Base-by-base conservation (phyloP, 768 basidiomycete genomes). In the Pholiota microspora region DNA sequence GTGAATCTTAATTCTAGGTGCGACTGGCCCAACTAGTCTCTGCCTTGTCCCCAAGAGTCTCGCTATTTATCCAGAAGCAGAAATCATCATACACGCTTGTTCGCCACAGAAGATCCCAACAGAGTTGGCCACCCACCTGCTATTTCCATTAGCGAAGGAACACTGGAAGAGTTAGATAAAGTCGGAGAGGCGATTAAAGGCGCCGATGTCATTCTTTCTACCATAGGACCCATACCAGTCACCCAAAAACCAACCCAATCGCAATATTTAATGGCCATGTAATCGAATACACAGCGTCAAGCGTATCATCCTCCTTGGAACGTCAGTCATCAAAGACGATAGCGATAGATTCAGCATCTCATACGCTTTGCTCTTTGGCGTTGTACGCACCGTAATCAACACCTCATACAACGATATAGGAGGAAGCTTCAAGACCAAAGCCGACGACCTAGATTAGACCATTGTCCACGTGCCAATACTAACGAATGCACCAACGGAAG, bases 141-240 rank as follows among this genome's bases (percentile, higher is more conserved):
- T n/a, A 36, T 36, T 16, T n/a, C 35, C n/a, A 36, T 36, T 16
- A 15, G 35, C 2, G 35, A 36, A 36, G 35, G 35, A 15, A 36
- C 1, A 15, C 18, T 36, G 35, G 74, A 76, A 9, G 80, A 91
- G 47, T 61, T 64, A 8, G 72, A 77, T 6, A 70, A 71, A 18
- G 70, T 89, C 53, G 66, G 72, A n/a, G 69, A 72, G 42, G 86
- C 85, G 1, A 67, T 88, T 54, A 65, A 80, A 56, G 80, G 77
- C 23, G 79, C 82, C 2, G 74, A 88, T 45, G 78, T 82, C 44
- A 81, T 90, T 24, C 64, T 90, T 21, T 88, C 86, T 44, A 81
- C 83, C 1, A 77, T 90, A 0, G 88, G 88, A 2, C 88, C 80
- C 12, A 67, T 36, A 36, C 35, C 62, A 64, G 42, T n/a, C n/a